Evolutionary conservation across 352 stramenopile species (phyloP), one percentile per base, ranked within the genome.

Genomic region (Saprolegnia diclina): DNA sequence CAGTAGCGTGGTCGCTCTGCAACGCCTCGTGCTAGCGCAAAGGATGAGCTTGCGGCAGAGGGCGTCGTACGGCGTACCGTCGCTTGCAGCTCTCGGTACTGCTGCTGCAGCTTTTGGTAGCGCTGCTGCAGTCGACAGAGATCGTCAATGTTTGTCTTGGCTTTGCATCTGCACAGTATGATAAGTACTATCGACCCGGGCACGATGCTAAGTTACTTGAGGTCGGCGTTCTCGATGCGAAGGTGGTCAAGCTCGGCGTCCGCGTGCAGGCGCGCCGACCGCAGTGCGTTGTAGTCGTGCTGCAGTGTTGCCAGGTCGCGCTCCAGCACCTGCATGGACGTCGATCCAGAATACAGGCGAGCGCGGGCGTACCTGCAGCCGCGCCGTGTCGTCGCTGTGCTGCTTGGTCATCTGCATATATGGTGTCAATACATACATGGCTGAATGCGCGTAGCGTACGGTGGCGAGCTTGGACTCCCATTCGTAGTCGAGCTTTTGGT

Each of bases 401-500:
- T 26, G 24, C 24, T 37, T 13, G 14, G 54, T 62, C 10, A 62
- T n/a, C 54, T 62, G 46, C 46, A 55, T 21, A 21, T 10, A 16
- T 42, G 40, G 11, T 42, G 10, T 16, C 19, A n/a, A 26, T n/a
- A n/a, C 32, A 18, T 57, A 57, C 54, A 62, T 21, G 16, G 11
- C 32, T 40, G 5, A 40, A 45, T 45, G 38, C 38, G 38, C 38
- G 14, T 7, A 48, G 35, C 5, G 18, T 64, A 67, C 44, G 24
- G 16, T 29, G 32, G 53, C 22, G 19, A 69, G 19, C 22, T 75
- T 74, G 52, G 45, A 66, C 55, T 82, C 73, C 46, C 71, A 79
- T 64, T 83, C 74, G n/a, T 71, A 77, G 5, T 74, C 78, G 67
- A 85, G 76, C 53, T 83, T 73, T 37, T 85, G 75, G 9, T 79